Percentiles rank a stretch among this genome's conserved stretches.
phyloP scores from a whole-genome alignment of 305 asterid genomes.

The Ruellia speciosa region DNA sequence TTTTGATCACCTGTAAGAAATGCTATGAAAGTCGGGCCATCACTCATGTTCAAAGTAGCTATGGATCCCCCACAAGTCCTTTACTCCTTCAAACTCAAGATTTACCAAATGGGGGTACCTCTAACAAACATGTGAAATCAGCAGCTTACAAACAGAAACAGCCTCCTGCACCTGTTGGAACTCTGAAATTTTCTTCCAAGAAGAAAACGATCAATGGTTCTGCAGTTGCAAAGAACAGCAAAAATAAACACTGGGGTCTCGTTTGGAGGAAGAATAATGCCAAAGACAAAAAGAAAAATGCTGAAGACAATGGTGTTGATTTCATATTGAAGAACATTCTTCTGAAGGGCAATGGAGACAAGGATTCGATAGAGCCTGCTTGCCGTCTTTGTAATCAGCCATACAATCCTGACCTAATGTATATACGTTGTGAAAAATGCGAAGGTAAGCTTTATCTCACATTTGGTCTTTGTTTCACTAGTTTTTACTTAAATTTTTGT shows the following conservation, averaged over 20 bases:
- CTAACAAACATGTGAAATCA: slow-evolving; percentile 30
- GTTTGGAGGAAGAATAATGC: no score
- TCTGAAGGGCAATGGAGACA: slow-evolving; percentile 40
- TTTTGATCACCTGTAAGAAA: slow-evolving; percentile 48
- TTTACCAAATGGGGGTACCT: slow-evolving; percentile 26
- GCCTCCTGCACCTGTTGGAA: slow-evolving; percentile 32
- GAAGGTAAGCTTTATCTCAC: slow-evolving; percentile 38
- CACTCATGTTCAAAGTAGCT: slow-evolving; percentile 28
- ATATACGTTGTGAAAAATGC: slow-evolving; percentile 73
- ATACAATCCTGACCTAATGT: slow-evolving; percentile 55
- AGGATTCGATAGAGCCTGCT: slow-evolving; percentile 21
- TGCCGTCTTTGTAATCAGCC: slow-evolving; percentile 66
- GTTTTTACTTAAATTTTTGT: no score
- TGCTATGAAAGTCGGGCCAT: slow-evolving; percentile 39
- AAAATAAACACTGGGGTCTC: slow-evolving; percentile 63
- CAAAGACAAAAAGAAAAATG: slow-evolving; percentile 45
- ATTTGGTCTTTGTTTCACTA: no score
- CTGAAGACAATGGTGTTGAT: slow-evolving; percentile 43
- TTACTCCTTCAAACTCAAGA: slow-evolving; percentile 48
- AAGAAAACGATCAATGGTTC: slow-evolving; percentile 25
- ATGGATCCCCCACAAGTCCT: slow-evolving; percentile 63
- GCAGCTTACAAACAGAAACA: slow-evolving; percentile 27
- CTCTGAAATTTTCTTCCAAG: slow-evolving; percentile 26
- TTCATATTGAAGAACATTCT: slow-evolving; percentile 59
- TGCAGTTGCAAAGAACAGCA: slow-evolving; percentile 32